phyloP scores from a whole-genome alignment of 495 filamentous ascomycete species.

The Aspergillus homomorphus region DNA sequence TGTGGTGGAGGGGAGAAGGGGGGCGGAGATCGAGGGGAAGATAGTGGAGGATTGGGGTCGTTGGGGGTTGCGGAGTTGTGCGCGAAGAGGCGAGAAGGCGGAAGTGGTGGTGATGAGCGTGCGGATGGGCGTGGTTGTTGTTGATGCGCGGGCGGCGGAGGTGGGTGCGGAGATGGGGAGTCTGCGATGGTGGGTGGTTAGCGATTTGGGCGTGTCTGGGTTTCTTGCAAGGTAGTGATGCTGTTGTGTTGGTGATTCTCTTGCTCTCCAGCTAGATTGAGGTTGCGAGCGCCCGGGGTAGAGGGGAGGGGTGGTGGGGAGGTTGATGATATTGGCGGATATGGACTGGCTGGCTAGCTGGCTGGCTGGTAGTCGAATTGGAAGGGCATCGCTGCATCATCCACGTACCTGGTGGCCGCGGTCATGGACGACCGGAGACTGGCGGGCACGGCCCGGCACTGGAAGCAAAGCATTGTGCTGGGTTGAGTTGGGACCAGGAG shows the following conservation, averaged over 20 bases:
- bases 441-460: slow-evolving; percentile 33
- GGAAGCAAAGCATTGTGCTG: slow-evolving; percentile 34
- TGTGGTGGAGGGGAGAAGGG: slow-evolving; percentile 23
- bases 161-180: slow-evolving; percentile 9
- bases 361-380: neutral
- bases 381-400: neutral
- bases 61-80: slow-evolving; percentile 10
- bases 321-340: neutral
- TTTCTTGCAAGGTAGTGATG: neutral
- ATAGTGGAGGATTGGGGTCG: slow-evolving; percentile 9
- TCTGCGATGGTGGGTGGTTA: neutral
- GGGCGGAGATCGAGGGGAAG: slow-evolving; percentile 28
- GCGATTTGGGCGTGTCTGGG: neutral
- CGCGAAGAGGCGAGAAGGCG: slow-evolving; percentile 29
- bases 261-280: too few species aligned
- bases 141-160: slow-evolving; percentile 5
- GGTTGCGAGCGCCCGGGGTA: too few species aligned
- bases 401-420: slow-evolving; percentile 17
- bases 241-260: neutral
- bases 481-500: slow-evolving; percentile 7
- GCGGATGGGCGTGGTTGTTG: slow-evolving; percentile 26
- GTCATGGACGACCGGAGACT: slow-evolving; percentile 17
- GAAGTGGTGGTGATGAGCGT: slow-evolving; percentile 35
- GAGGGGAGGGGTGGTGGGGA: neutral
- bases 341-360: too few species aligned